Evolutionary conservation across 306 rosid species (phyloP), one percentile per base, ranked within the genome.

Genomic region (Dryas alaskensis): DNA sequence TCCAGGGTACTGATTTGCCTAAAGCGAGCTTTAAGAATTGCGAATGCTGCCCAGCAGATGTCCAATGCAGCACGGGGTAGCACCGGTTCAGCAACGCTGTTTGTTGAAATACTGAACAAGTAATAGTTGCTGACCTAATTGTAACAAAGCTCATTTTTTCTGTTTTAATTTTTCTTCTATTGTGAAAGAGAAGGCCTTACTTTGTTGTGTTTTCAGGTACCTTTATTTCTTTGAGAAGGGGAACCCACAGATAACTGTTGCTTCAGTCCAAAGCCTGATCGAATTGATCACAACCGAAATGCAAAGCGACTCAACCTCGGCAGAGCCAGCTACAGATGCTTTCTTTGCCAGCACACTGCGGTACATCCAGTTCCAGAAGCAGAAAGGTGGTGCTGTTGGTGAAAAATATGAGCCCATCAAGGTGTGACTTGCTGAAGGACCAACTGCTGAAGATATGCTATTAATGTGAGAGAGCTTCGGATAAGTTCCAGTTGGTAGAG

Each of bases 211-310:
- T 76, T 81, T 75, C 87, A 82, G 98, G 88, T 93, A 93, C 84
- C 92, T 93, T 47, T 93, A 93, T 82, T 93, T 93, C 90, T 91
- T 83, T 37, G 98, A 93, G 90, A 93, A 93, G 81, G 97, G 97
- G 37, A 93, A 89, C 86, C 88, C 89, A 5, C 98, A 91, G 79
- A 82, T 93, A 76, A 91, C 91, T 2, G 87, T 88, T 57, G 89
- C 93, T 72, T 77, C 93, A 44, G 86, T 93, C 73, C 92, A 89
- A 86, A 89, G 96, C 79, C 82, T 93, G 74, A 86, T 87, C 69
- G 97, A 93, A 55, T 81, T 93, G 77, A 88, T 93, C 37, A 91
- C 89, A 73, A 91, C 87, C 44, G 98, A 93, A 80, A 88, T 89
- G 91, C 98, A 87, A 77, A 89, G 92, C 54, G 98, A 93, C 27